Conservation (phyloP, 306 rosid genomes). For the Casuarina equisetifolia region DNA sequence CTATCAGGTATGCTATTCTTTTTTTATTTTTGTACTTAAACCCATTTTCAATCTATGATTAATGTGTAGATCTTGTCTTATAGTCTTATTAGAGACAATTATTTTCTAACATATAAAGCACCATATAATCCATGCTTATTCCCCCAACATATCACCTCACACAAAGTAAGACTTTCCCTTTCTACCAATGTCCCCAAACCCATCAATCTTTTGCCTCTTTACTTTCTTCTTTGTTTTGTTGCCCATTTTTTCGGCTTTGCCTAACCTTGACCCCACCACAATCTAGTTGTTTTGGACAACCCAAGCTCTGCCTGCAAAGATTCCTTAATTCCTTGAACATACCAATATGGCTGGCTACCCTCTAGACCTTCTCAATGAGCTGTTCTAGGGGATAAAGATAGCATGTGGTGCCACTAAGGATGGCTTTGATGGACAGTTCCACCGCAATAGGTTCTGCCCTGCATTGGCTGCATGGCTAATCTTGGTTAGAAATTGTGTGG, state of each 20-base stretch:
- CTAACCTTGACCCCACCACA: conserved; percentile 40
- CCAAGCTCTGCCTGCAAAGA: conserved; percentile 58
- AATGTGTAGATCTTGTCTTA: too few relatives aligned
- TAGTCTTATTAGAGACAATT: too few relatives aligned
- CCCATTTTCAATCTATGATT: too few relatives aligned
- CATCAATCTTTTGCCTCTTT: conserved; percentile 28
- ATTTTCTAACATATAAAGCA: background rate
- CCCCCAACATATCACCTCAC: background rate
- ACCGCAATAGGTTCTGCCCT: conserved; percentile 76
- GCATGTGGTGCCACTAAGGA: conserved; percentile 56
- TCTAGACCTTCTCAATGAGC: conserved; percentile 61
- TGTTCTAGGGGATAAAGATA: conserved; percentile 57
- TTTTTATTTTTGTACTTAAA: too few relatives aligned
- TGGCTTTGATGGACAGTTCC: conserved; percentile 42
- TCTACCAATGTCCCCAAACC: conserved; percentile 43
- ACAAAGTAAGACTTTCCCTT: conserved; percentile 6
- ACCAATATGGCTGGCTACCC: conserved; percentile 65
- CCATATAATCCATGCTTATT: background rate
- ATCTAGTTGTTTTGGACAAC: conserved; percentile 43
- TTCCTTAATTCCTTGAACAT: conserved; percentile 93
- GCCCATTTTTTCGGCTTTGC: conserved; percentile 28
- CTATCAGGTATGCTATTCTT: too few relatives aligned
- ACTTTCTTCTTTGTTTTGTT: conserved; percentile 33
- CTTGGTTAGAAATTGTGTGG: too few relatives aligned
- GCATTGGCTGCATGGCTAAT: conserved; percentile 79